Percentiles rank a stretch among this genome's conserved stretches.
Conservation (phyloP, 306 rosid genomes). For the Nissolia schottii region DNA sequence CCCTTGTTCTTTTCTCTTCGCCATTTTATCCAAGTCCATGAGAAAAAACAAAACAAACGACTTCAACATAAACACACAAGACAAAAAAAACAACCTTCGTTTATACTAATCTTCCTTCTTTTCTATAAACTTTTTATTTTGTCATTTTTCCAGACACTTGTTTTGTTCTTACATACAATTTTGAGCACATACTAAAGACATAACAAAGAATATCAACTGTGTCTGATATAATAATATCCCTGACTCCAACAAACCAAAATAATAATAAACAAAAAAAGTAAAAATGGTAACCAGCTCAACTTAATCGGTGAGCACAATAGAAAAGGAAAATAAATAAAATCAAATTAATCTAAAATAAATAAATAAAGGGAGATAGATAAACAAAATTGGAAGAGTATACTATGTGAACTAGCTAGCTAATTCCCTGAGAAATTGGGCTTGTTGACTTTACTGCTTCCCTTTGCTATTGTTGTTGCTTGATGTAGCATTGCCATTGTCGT, state of each 20-base stretch:
- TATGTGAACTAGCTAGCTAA: constrained; percentile 5
- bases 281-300: constrained; percentile 12
- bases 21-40: constrained; percentile 9
- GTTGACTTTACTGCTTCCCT: constrained; percentile 34
- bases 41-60: not conserved
- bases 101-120: constrained; percentile 3
- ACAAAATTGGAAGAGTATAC: not conserved
- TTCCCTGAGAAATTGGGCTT: constrained; percentile 34
- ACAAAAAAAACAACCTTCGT: constrained; percentile 9
- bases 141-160: not conserved
- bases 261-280: not conserved
- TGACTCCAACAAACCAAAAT: not conserved
- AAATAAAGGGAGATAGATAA: not conserved
- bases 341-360: not conserved
- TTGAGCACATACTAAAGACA: constrained; percentile 17
- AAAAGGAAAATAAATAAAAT: not conserved
- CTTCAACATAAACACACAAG: not conserved
- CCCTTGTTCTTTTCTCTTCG: constrained; percentile 4
- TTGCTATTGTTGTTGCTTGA: constrained; percentile 24
- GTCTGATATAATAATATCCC: not conserved
- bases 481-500: constrained; percentile 20
- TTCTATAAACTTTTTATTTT: not conserved
- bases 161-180: constrained; percentile 7
- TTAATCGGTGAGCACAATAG: constrained; percentile 14
- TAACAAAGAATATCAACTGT: constrained; percentile 31